Conservation (phyloP, 2,329 filamentous ascomycete species). For the Colletotrichum sp. region DNA sequence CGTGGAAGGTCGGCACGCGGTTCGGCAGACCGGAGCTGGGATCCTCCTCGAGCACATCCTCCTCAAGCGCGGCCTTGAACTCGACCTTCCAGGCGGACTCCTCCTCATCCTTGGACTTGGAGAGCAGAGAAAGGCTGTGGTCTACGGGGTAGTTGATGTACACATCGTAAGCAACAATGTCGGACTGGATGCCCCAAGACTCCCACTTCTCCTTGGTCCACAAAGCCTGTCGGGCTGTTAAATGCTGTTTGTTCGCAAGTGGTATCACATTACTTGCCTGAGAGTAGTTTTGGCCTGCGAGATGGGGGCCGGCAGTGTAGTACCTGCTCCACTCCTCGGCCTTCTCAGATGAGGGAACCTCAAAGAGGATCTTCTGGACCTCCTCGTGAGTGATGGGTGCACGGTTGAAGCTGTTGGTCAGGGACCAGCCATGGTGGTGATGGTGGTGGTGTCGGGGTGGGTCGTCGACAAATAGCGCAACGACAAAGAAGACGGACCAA, state of each 20-base stretch:
- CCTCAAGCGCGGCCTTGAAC: conserved; percentile 82
- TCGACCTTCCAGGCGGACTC: conserved; percentile 59
- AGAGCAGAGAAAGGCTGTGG: conserved; percentile 71
- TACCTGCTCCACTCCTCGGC: conserved; percentile 77
- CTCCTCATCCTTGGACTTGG: conserved; percentile 43
- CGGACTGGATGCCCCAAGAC: conserved; percentile 69
- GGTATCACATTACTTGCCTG: conserved; percentile 49
- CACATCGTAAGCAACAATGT: conserved; percentile 74
- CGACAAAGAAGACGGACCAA: conserved; percentile 53
- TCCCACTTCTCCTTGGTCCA: conserved; percentile 80
- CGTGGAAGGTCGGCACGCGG: conserved; percentile 89
- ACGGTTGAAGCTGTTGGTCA: conserved; percentile 28
- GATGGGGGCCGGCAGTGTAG: conserved; percentile 77
- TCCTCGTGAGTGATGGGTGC: conserved; percentile 47
- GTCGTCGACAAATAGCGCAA: conserved; percentile 45
- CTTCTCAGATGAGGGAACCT: conserved; percentile 61
- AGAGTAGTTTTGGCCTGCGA: conserved; percentile 79
- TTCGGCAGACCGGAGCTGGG: conserved; percentile 74
- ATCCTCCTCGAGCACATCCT: conserved; percentile 86
- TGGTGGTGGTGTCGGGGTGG: conserved; percentile 39
- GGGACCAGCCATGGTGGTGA: conserved; percentile 30
- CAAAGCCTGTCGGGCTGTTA: conserved; percentile 51
- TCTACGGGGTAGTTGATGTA: conserved; percentile 80
- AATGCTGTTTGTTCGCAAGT: background rate
- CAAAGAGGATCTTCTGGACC: conserved; percentile 60